Evolutionary conservation across 1,284 basidiomycete genomes (phyloP).

Genomic region (Takashimella koratensis): DNA sequence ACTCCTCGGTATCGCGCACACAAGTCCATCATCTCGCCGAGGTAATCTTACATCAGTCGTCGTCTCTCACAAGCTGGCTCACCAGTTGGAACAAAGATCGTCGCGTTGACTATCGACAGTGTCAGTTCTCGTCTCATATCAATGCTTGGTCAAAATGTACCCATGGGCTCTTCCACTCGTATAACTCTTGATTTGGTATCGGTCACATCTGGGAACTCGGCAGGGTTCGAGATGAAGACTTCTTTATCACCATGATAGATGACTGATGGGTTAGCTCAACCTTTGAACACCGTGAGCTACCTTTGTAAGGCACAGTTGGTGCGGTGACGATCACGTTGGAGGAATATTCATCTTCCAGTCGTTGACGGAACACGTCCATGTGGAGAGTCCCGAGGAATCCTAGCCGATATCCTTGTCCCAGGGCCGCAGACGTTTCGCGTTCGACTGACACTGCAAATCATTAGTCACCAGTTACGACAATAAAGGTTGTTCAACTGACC

Average conservation of each 20-base stretch:
- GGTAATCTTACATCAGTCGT: conserved; percentile 57
- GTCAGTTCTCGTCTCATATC: conserved; percentile 22
- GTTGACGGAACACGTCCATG: conserved; percentile 85
- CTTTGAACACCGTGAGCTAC: conserved; percentile 50
- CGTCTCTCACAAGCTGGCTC: conserved; percentile 14
- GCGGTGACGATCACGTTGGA: conserved; percentile 86
- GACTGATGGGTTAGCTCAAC: conserved; percentile 53
- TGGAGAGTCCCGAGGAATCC: conserved; percentile 95
- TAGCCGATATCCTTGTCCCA: conserved; percentile 91
- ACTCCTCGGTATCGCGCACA: conserved; percentile 76
- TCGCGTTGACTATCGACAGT: conserved; percentile 62
- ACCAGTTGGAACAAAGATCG: conserved; percentile 89
- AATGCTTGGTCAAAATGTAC: conserved; percentile 21
- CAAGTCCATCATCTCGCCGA: conserved; percentile 88
- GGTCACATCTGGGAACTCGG: conserved; percentile 79
- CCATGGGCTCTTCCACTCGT: conserved; percentile 78
- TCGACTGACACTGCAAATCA: conserved; percentile 67
- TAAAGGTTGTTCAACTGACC: conserved; percentile 19
- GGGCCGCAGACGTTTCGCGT: conserved; percentile 85
- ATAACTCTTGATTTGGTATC: conserved; percentile 63
- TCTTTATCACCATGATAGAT: conserved; percentile 66
- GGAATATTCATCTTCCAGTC: conserved; percentile 94
- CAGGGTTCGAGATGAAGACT: conserved; percentile 75
- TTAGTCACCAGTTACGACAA: too few species aligned
- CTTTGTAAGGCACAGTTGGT: conserved; percentile 87